phyloP scores from a whole-genome alignment of 371 early-diverging fungal genomes.

The Mucor lusitanicus region DNA sequence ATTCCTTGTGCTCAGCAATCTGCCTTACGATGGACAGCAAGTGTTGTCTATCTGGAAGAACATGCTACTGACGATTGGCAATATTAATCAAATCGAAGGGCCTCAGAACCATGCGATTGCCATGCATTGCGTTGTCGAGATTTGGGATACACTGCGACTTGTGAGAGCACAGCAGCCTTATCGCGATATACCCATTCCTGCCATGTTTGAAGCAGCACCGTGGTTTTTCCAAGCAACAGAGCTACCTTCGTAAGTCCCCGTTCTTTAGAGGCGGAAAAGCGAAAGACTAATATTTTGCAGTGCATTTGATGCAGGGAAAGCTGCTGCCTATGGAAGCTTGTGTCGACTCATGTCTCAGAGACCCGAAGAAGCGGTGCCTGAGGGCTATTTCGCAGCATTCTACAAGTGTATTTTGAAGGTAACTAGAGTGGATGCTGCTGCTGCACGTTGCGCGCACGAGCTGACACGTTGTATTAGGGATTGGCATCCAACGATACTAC shows the following conservation, averaged over 20 bases:
- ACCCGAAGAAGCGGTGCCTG: constrained; percentile 63
- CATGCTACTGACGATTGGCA: constrained; percentile 69
- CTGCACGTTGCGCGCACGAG: no score
- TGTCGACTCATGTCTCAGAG: constrained; percentile 76
- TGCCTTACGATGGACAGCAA: constrained; percentile 42
- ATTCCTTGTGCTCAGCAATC: constrained; percentile 42
- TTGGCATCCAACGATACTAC: constrained; percentile 52
- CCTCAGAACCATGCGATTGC: constrained; percentile 71
- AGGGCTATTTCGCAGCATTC: constrained; percentile 65
- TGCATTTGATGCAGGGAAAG: constrained; percentile 57
- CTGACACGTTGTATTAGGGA: no score
- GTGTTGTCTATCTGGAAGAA: constrained; percentile 68
- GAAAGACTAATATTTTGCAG: constrained; percentile 26
- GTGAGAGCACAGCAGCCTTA: constrained; percentile 61
- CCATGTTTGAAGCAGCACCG: constrained; percentile 64
- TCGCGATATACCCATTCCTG: constrained; percentile 53
- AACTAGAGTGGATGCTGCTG: background rate
- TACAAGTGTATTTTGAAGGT: constrained; percentile 68
- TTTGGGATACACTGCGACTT: constrained; percentile 67
- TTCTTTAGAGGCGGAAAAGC: no score
- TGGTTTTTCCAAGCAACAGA: constrained; percentile 73
- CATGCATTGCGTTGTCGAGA: constrained; percentile 66
- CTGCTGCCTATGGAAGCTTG: constrained; percentile 65
- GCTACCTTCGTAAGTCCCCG: constrained; percentile 46
- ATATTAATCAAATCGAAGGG: constrained; percentile 61